Evolutionary conservation across 2,329 filamentous ascomycete species (phyloP).

Genomic region (Pseudogymnoascus sp.): DNA sequence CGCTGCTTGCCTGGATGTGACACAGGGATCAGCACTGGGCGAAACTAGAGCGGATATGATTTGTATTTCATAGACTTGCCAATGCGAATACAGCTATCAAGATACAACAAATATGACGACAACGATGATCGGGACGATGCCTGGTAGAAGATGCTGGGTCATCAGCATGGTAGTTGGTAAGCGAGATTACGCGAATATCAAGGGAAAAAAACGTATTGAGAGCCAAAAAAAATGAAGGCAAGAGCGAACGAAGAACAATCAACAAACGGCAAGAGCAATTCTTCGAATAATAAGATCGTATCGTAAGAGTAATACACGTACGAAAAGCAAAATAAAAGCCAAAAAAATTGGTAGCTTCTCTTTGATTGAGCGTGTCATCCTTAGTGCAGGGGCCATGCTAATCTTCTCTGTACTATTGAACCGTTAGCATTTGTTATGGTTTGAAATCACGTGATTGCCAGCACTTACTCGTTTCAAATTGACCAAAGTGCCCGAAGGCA

Average conservation of each 20-base stretch:
- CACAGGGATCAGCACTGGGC: too few relatives aligned
- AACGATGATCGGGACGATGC: too few relatives aligned
- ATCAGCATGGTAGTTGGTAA: background rate
- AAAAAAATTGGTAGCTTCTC: slow-evolving; percentile 63
- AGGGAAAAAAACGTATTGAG: background rate
- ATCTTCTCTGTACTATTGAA: slow-evolving; percentile 53
- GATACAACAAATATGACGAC: too few relatives aligned
- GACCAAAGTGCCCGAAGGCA: slow-evolving; percentile 4
- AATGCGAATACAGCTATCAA: too few relatives aligned
- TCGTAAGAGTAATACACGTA: slow-evolving; percentile 1
- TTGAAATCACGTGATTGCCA: background rate
- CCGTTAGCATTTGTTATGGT: background rate
- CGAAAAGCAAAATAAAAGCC: slow-evolving; percentile 18
- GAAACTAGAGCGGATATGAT: too few relatives aligned
- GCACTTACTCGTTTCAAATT: background rate
- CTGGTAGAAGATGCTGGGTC: too few relatives aligned
- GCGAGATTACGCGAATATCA: background rate
- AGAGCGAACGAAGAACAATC: slow-evolving; percentile 7
- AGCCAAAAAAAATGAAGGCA: background rate
- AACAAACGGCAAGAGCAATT: slow-evolving; percentile 1
- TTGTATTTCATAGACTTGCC: too few relatives aligned
- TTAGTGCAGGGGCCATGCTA: slow-evolving; percentile 84
- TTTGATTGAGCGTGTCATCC: slow-evolving; percentile 87
- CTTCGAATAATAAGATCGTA: background rate
- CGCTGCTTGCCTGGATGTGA: background rate